Evolutionary conservation across 805 yeast genomes (phyloP), one percentile per base, ranked within the genome.

Genomic region (Blastobotrys muscicola): DNA sequence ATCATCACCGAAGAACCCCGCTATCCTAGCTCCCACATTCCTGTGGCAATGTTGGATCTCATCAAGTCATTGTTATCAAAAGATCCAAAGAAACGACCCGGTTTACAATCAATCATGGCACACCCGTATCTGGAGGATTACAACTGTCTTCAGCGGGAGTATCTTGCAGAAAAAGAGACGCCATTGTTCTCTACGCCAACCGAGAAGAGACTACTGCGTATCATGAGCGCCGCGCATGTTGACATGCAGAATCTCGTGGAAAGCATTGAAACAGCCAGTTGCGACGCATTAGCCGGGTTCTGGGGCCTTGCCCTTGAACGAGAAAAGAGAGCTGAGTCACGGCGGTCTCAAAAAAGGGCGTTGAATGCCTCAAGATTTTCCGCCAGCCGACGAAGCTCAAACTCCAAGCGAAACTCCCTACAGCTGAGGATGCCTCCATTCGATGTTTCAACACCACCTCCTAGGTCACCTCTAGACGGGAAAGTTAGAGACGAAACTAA

Each of bases 261-360:
- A 7, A 74, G 82, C 26, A 78, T 86, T 3, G 54, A 64, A 26
- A 69, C 72, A 45, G 71, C 73, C 38, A 76, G 80, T 45, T 75
- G 85, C 61, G 92, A 84, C 60, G 68, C 85, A 0, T 64, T 83
- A 11, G 76, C 83, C 10, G 95, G 90, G 0, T 69, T 80, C 45
- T 86, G 89, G 81, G 79, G 79, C 38, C 65, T 85, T 13, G 61
- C 78, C 12, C 61, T 81, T 26, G 85, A 82, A 15, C 64, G 66
- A 39, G 79, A 75, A 50, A 29, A 42, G 16, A 54, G 47, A n/a
- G 29, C 35, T 10, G 50, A 50, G 12, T 33, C 50, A 4, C 34
- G 47, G 11, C 36, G 48, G 29, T 33, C 26, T 15, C 45, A 45
- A 29, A 29, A 48, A 23, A 33, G 43, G n/a, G 45, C 52, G 14